Conservation (phyloP, 805 yeast genomes). For the Jamesozyma gamospora region DNA sequence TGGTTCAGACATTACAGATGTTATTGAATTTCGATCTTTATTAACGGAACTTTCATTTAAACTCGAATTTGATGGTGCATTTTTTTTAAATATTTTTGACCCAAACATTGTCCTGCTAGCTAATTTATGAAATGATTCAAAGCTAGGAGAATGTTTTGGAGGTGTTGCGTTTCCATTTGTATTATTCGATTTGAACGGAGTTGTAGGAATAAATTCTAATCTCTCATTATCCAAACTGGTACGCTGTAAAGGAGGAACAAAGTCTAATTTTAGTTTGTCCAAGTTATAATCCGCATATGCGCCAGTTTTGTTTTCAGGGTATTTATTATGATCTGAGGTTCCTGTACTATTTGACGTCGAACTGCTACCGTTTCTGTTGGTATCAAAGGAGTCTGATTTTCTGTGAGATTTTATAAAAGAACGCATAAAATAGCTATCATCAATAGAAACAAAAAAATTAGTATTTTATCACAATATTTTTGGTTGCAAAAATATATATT, state of each 20-base stretch:
- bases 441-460: too few relatives aligned
- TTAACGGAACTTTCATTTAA: background rate
- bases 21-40: background rate
- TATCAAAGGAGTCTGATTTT: conserved; percentile 27
- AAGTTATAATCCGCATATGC: background rate
- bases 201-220: conserved; percentile 5
- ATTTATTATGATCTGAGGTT: background rate
- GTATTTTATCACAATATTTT: too few relatives aligned
- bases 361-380: background rate
- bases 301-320: background rate
- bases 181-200: conserved; percentile 10
- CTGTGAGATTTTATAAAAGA: conserved; percentile 34
- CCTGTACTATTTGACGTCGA: background rate
- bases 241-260: background rate
- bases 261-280: conserved; percentile 4
- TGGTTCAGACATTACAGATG: background rate
- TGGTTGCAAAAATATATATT: too few relatives aligned
- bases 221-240: conserved; percentile 1
- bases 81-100: conserved; percentile 23
- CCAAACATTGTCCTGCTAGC: conserved; percentile 24
- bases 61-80: conserved; percentile 9
- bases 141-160: conserved; percentile 14
- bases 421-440: conserved; percentile 18
- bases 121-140: conserved; percentile 24
- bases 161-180: conserved; percentile 7